Evolutionary conservation across 2,329 filamentous ascomycete genomes (phyloP).

Genomic region (Juglanconis oblonga): DNA sequence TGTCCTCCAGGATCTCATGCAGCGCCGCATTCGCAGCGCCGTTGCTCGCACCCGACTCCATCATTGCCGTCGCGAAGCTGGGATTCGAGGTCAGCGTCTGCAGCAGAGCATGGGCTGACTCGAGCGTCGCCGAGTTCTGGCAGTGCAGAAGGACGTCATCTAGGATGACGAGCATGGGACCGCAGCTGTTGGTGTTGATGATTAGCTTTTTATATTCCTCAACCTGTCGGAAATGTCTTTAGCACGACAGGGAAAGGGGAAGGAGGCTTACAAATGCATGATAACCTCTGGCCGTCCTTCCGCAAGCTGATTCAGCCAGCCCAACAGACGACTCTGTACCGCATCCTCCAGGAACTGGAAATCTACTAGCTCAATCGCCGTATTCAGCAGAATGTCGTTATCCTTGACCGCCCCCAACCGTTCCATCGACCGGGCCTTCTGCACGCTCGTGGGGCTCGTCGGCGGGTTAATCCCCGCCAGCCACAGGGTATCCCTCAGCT

Average conservation of each 20-base stretch:
- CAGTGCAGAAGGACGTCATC: slow-evolving; percentile 62
- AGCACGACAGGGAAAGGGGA: background rate
- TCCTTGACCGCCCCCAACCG: slow-evolving; percentile 51
- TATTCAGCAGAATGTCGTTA: slow-evolving; percentile 60
- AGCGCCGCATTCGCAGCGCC: slow-evolving; percentile 30
- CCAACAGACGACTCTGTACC: slow-evolving; percentile 56
- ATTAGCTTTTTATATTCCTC: background rate
- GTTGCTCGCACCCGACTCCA: slow-evolving; percentile 36
- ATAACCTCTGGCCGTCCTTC: slow-evolving; percentile 53
- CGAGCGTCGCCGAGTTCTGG: slow-evolving; percentile 58
- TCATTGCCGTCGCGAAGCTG: slow-evolving; percentile 46
- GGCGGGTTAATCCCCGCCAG: slow-evolving; percentile 51
- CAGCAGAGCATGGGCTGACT: slow-evolving; percentile 59
- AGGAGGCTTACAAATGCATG: slow-evolving; percentile 51
- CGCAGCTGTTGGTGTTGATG: slow-evolving; percentile 38
- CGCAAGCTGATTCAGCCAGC: slow-evolving; percentile 59
- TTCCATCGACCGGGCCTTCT: slow-evolving; percentile 39
- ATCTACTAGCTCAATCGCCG: slow-evolving; percentile 63
- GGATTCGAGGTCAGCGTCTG: slow-evolving; percentile 55
- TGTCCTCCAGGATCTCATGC: slow-evolving; percentile 52
- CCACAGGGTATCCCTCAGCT: slow-evolving; percentile 62
- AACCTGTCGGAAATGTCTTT: background rate
- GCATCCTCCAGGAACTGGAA: slow-evolving; percentile 63
- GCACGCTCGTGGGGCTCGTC: slow-evolving; percentile 35
- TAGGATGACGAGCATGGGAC: slow-evolving; percentile 54